Evolutionary conservation across 305 asterid species (phyloP), one percentile per base, ranked within the genome.

Genomic region (Solanum aculeatissimum): DNA sequence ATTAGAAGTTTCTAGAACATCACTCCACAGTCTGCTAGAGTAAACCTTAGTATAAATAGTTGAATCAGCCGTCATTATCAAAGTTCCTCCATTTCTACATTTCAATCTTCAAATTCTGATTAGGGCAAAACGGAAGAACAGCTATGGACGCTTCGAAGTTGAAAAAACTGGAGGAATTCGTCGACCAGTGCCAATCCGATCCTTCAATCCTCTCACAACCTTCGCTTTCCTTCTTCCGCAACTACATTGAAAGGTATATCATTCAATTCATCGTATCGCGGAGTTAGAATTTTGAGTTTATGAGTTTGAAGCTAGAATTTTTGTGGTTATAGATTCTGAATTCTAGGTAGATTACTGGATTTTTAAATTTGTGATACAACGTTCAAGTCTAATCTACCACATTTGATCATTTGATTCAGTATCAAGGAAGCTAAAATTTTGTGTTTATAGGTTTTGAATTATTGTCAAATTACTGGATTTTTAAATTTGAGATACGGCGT

Each of bases 141-240:
- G 60, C 81, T 1, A 95, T 96, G 99, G 98, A 96, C 21, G 90
- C 97, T 10, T 58, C 92, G 15, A 91, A 89, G 85, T 9, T 95
- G 72, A 85, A 90, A n/a, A 93, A 93, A 75, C 88, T 97, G 89
- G 88, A 87, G 87, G 89, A 88, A 84, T 95, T 97, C 90, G 57
- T 97, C 23, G 90, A 91, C 25, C 89, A 74, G 88, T 97, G 98
- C 93, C 88, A 90, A 85, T 80, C 92, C 69, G 49, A 93, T 69
- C 99, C 98, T 13, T 89, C 96, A 47, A 14, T 93, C 75, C 97
- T 97, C 84, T 57, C 71, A 10, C 42, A 63, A 6, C 97, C 99
- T 9, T 91, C 96, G 7, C 97, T 95, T 83, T 86, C 93, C 47
- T 97, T 97, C 85, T 95, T 97, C 92, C 90, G 93, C 7, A 92